Base-by-base conservation (phyloP, 2,329 filamentous ascomycete species). In the Didymella arachidicola region DNA sequence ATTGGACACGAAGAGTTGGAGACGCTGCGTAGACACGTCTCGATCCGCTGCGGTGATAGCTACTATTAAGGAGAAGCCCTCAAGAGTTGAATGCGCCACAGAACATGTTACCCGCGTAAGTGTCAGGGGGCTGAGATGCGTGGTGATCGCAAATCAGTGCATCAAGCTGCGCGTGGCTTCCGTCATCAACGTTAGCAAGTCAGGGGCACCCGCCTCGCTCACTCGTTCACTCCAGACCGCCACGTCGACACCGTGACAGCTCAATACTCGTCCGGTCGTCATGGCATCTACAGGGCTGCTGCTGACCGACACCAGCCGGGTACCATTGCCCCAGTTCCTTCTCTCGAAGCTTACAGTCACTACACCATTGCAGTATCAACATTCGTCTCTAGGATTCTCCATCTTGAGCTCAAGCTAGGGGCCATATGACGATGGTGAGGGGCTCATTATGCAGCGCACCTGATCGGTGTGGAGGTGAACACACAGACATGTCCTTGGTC, bases 391-490 rank as follows among this genome's bases (percentile, higher is more conserved):
- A 5, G 19, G 34, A 22, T 1, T 19, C 4, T 41, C 29, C 5
- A 18, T 32, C 30, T n/a, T 29, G 8, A 43, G 34, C 36, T 48
- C 7, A 5, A 36, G 26, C 7, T 12, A 43, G n/a, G 4, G 27
- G 26, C 11, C 10, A 6, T 47, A 7, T 18, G 16, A 10, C 41
- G 27, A 39, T 26, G 36, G 42, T 38, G 36, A 47, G 22, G 25
- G 32, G 30, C 25, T 41, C 32, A 12, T 25, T 27, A 41, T 39
- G 30, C 44, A 25, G 18, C 56, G 27, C 41, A 45, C 49, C 19
- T 46, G 50, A 49, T 42, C 46, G 56, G 50, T 51, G 45, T 54
- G 39, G 45, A 45, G 26, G 34, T 12, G 27, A 45, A 26, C 25
- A 45, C n/a, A 50, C 29, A 26, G 30, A 19, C 18, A 39, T 18